Evolutionary conservation across 257 asterid genomes (phyloP), one percentile per base, ranked within the genome.

Genomic region (Euphrasia confusa): DNA sequence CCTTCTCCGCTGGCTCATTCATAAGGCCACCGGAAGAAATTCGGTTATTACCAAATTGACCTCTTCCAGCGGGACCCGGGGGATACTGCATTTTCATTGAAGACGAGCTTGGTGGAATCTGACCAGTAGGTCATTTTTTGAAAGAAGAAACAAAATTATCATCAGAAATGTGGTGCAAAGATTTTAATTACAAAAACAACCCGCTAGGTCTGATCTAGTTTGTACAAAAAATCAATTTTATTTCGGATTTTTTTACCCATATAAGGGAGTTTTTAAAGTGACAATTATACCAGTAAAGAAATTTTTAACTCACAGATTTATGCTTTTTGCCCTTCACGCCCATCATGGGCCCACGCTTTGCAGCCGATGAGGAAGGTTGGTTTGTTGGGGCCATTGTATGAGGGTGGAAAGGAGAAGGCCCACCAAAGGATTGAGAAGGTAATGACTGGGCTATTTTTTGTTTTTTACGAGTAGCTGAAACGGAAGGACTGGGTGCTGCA

Each of bases 381-480:
- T 79, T 79, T 52, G 77, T 60, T 42, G 82, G 35, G 62, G 77
- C 59, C 75, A 79, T 66, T 32, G 61, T 55, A 58, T 74, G 81
- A 45, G 79, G 75, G 56, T 63, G 83, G 64, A 75, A 80, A 57
- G 83, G 81, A 50, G 82, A 75, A 54, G 81, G 87, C 56, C 72
- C 83, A 69, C 77, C 84, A 70, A 76, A 78, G 53, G 89, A 73
- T 30, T 78, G 82, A 61, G 87, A 61, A 74, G 92, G 79, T 64
- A 79, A 65, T 10, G 85, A 47, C 2, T 82, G 73, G 60, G 80
- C 68, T 45, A 77, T 62, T 69, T 83, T 86, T 70, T 75, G 85
- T 66, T 86, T 83, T 60, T 83, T 83, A 68, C 82, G 89, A 72
- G 92, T 81, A 64, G 89, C 92, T 72, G 90, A 84, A 49, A 87